A percentile compares a stretch with the other conserved stretches of the same genome.
These are phyloP conservation scores for Penicillium sp. DNA, from an alignment of 2,329 filamentous ascomycete species.

Conservation along the genomic window DNA sequence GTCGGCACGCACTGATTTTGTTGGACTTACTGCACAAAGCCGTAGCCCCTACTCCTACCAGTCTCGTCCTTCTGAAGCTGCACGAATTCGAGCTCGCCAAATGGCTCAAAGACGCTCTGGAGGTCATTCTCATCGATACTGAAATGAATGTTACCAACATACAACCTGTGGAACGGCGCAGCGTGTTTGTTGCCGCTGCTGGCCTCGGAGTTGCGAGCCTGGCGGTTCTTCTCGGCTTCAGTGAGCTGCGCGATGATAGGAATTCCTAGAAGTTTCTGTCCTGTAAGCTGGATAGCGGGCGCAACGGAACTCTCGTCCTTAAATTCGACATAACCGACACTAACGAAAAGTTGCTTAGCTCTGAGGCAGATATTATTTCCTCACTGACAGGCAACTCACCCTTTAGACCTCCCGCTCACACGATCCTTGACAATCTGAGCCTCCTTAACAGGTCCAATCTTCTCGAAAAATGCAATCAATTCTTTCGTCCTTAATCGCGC, in stretches of 20 bases:
- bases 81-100: conserved; percentile 96
- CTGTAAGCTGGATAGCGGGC: conserved; percentile 95
- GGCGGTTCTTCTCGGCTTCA: conserved; percentile 98
- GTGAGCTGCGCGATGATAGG: conserved; percentile 98
- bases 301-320: conserved; percentile 92
- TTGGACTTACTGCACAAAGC: conserved; percentile 90
- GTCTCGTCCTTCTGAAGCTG: conserved; percentile 96
- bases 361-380: not conserved
- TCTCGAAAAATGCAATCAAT: conserved; percentile 93
- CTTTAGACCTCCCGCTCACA: conserved; percentile 95
- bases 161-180: conserved; percentile 95
- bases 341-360: conserved; percentile 44
- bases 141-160: conserved; percentile 99
- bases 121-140: conserved; percentile 97
- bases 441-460: conserved; percentile 91
- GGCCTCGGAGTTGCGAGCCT: conserved; percentile 79
- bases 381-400: conserved; percentile 62
- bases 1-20: not conserved
- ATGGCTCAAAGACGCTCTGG: conserved; percentile 95
- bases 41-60: conserved; percentile 90
- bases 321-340: conserved; percentile 99
- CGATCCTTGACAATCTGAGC: conserved; percentile 98
- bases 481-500: conserved; percentile 91
- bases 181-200: conserved; percentile 74
- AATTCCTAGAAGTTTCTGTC: conserved; percentile 97